A percentile compares a stretch with the other conserved stretches of the same genome.
phyloP scores from a whole-genome alignment of 225 moss, liverwort and hornwort species.

The Thuidium tamariscinum region DNA sequence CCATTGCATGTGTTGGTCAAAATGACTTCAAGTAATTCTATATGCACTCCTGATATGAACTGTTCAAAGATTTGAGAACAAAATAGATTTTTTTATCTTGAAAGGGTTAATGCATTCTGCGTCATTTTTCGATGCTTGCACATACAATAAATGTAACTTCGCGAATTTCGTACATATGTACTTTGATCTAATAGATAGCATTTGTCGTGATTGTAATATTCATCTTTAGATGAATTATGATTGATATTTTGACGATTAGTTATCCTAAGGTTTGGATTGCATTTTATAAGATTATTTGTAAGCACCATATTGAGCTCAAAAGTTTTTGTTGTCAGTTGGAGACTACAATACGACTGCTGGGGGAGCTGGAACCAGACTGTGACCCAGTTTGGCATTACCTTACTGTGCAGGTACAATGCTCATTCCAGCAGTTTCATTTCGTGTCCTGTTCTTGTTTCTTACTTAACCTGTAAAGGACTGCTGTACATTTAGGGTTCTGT shows the following conservation, averaged over 20 bases:
- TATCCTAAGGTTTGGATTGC: background rate
- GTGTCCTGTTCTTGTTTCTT: background rate
- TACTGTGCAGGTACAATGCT: conserved; percentile 51
- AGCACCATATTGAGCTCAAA: background rate
- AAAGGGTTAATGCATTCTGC: background rate
- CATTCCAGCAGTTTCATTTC: background rate
- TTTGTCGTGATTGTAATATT: background rate
- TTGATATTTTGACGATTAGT: background rate
- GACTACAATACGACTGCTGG: conserved; percentile 71
- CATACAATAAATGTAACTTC: background rate
- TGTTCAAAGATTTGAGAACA: background rate
- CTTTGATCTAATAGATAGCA: background rate
- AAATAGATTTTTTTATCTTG: no score
- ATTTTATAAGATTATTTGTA: background rate
- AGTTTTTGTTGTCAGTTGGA: conserved; percentile 42
- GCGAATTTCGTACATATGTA: no score
- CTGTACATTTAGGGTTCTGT: background rate
- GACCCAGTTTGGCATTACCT: conserved; percentile 99
- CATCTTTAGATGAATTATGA: background rate
- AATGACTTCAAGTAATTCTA: background rate
- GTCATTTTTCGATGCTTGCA: background rate
- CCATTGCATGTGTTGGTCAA: background rate
- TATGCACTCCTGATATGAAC: no score
- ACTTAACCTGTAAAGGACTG: background rate
- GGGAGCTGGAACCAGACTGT: conserved; percentile 88